Evolutionary conservation across 352 stramenopile species (phyloP), one percentile per base, ranked within the genome.

Genomic region (Globisporangium spinosum): DNA sequence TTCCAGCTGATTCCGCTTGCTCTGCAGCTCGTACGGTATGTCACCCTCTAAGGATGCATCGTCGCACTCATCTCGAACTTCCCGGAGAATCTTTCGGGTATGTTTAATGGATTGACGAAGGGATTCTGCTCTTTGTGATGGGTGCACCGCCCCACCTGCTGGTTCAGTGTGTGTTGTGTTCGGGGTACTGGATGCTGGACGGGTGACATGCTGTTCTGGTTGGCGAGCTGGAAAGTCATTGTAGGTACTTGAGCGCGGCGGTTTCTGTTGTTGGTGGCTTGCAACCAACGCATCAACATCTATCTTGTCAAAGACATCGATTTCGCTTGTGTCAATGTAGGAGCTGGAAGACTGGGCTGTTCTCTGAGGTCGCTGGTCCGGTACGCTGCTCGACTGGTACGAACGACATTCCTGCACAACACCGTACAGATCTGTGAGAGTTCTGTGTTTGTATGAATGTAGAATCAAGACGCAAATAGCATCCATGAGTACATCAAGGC

Each of bases 1-100:
- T 60, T 96, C 88, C 17, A 96, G 62, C 38, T 78, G 73, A 12
- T 61, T 58, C 55, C 87, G 83, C 38, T 77, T 64, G 27, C 68
- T 73, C 43, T 78, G 74, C 49, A 91, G 81, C 22, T 78, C 72
- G 4, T 68, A 63, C 13, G 88, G 84, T 23, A 96, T 67, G 7
- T 94, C 85, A 27, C 86, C 88, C 71, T 94, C 83, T 3, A 96
- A 66, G 0, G 80, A 94, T 6, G 88, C 88, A 59, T 96, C 88
- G 57, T 96, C 88, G 54, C 85, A 94, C 45, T 90, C 83, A 67
- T 96, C 88, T 43, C 88, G 76, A 27, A 93, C 79, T 70, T 76
- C 67, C 4, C 88, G 83, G 0, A 96, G 70, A 58, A 82, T 73
- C 34, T 87, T 77, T 38, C 88, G 75, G 17, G 84, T 92, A 15